Evolutionary conservation across 2,329 filamentous ascomycete genomes (phyloP).

Genomic region (Apiospora saccharicola): DNA sequence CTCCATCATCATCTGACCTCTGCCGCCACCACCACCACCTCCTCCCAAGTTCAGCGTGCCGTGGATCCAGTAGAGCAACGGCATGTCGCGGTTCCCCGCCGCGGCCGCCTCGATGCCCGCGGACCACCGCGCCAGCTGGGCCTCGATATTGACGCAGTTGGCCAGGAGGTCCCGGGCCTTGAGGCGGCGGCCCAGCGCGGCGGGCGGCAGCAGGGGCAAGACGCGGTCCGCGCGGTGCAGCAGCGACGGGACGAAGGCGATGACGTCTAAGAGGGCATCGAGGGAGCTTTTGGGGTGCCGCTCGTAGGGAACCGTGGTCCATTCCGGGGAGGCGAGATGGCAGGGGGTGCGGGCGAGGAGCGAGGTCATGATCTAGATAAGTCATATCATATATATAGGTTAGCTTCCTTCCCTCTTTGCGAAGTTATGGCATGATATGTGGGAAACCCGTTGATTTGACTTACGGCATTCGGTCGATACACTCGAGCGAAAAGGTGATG

Average conservation of each 20-base stretch:
- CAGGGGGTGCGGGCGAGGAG: conserved; percentile 58
- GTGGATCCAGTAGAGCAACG: conserved; percentile 51
- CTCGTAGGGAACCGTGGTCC: conserved; percentile 60
- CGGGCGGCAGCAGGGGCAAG: conserved; percentile 36
- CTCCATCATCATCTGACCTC: no score
- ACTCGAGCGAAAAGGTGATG: conserved; percentile 66
- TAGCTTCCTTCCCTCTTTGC: no score
- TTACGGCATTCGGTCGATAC: conserved; percentile 60
- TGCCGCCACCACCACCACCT: neutral
- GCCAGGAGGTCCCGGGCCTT: conserved; percentile 57
- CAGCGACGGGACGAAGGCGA: conserved; percentile 56
- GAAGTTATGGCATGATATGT: no score
- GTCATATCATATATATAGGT: no score
- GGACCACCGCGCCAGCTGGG: conserved; percentile 58
- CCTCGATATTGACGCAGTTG: conserved; percentile 56
- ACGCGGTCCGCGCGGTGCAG: conserved; percentile 54
- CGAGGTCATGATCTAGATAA: conserved; percentile 53
- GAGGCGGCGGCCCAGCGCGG: conserved; percentile 45
- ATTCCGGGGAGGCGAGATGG: conserved; percentile 59
- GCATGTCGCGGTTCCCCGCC: conserved; percentile 33
- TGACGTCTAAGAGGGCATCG: conserved; percentile 60
- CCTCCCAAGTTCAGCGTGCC: conserved; percentile 29
- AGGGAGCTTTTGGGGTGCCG: conserved; percentile 57
- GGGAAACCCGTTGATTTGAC: conserved; percentile 35
- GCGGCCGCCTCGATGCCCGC: conserved; percentile 39